Evolutionary conservation across 495 filamentous ascomycete genomes (phyloP), one percentile per base, ranked within the genome.

Genomic region (Penicillium cataractarum): DNA sequence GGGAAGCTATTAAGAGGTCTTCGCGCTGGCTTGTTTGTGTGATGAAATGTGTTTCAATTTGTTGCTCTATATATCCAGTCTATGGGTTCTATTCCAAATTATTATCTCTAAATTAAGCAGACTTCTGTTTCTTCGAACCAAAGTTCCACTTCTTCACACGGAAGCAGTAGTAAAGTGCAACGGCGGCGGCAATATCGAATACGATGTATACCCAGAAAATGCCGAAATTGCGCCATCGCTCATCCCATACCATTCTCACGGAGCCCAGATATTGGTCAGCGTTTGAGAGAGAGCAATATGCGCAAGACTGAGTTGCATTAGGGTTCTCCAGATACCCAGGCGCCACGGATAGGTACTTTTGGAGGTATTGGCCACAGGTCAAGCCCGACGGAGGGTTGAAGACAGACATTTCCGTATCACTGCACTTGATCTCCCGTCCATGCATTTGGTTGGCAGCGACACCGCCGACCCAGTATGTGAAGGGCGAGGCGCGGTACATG

Each of bases 181-280:
- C 27, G 26, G 7, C 10, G 10, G 33, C 32, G 17, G 15, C 27
- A 60, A 92, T 74, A 72, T 94, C 94, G 73, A 92, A 89, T 17
- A 82, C 68, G 60, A 92, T 81, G 70, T 85, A 93, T 0, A 73
- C 85, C 77, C 79, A 92, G 63, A 85, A 73, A 49, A 88, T 79
- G 37, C 87, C 89, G 63, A 90, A 90, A 69, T 90, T 82, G 44
- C 85, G 73, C 88, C 87, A 90, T 21, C 86, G 72, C 13, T 89
- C 78, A 12, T 46, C 62, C 31, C 71, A 49, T 10, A 80, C 71
- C 6, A 72, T 70, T 1, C 85, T 66, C 1, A 50, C 6, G 0
- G 71, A 48, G 44, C 44, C 67, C 42, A 63, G 33, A 29, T 40
- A 66, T 26, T 57, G 26, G 15, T 66, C 54, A n/a, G 87, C 86